Evolutionary conservation across 2,329 filamentous ascomycete genomes (phyloP), one percentile per base, ranked within the genome.

Genomic region (Hypoxylon sp.): DNA sequence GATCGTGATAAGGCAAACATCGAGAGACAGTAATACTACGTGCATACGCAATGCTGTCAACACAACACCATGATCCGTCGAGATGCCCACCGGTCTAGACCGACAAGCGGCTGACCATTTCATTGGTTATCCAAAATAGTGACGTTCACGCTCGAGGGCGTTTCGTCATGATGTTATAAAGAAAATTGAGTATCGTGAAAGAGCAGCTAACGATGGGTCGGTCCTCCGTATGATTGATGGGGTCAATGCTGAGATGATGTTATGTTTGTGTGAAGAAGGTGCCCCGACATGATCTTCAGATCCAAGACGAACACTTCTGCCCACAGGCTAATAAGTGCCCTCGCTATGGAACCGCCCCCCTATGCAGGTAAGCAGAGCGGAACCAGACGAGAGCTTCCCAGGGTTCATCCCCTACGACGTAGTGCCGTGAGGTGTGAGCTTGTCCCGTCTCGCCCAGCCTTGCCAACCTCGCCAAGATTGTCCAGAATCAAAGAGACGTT

Each of bases 401-500:
- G 54, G 62, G 53, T 61, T 63, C 56, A 54, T 57, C 53, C n/a
- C 61, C 51, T 57, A 59, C 63, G 13, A 65, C 62, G 62, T 62
- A 54, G 61, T 59, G 47, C 51, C 43, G 51, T 59, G 51, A 56
- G 53, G 53, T 59, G 52, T 62, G 59, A 65, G 65, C 56, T 56
- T 62, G 55, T 68, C 60, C 59, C 59, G 59, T 64, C 49, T 47
- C 41, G 58, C 59, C 62, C 49, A 59, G 56, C 62, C 30, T 39
- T n/a, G n/a, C n/a, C 37, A 41, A n/a, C 37, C 37, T 19, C 20
- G 37, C 37, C 65, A 68, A 63, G 56, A 52, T 34, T 59, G 44
- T 66, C 63, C 63, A 68, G 65, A 68, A 56, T 57, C 62, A 41
- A 59, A 62, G 26, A 66, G 65, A 59, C 59, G 65, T 68, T 66